Conservation (phyloP, 1,284 basidiomycete genomes). For the Moesziomyces sp. region DNA sequence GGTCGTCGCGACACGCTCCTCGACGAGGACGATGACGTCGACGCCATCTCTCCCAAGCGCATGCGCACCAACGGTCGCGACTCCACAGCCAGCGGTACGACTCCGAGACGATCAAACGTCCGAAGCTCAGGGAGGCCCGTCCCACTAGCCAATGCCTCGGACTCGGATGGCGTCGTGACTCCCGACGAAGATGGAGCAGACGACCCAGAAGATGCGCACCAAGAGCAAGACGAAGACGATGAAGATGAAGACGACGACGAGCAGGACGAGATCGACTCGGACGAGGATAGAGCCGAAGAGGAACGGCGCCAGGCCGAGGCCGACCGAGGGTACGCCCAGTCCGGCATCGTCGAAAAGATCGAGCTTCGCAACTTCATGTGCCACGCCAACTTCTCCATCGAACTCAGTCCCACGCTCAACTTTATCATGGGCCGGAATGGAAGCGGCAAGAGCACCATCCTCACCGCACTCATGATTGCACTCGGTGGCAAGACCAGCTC, state of each 20-base stretch:
- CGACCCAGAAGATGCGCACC: conserved; percentile 7
- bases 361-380: conserved; percentile 97
- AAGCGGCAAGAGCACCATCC: conserved; percentile 86
- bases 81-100: neutral
- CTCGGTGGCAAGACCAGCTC: conserved; percentile 89
- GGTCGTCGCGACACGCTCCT: conserved; percentile 11
- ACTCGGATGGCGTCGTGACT: conserved; percentile 71
- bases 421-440: conserved; percentile 89
- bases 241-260: conserved; percentile 27
- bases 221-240: conserved; percentile 20
- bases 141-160: neutral
- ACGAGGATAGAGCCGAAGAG: conserved; percentile 27
- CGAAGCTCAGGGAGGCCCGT: neutral
- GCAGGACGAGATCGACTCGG: conserved; percentile 28
- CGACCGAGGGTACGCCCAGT: conserved; percentile 54
- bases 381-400: conserved; percentile 80
- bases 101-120: conserved; percentile 6
- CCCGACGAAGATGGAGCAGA: conserved; percentile 24
- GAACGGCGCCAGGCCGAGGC: conserved; percentile 25
- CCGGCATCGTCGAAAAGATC: conserved; percentile 86
- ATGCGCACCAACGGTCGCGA: conserved; percentile 12
- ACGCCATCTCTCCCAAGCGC: conserved; percentile 32
- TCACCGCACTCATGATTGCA: conserved; percentile 91
- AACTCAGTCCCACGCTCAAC: conserved; percentile 90
- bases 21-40: conserved; percentile 30